Percentiles rank a stretch among this genome's conserved stretches.
phyloP scores from a whole-genome alignment of 139 green algal genomes.

The Eudorina sp. region DNA sequence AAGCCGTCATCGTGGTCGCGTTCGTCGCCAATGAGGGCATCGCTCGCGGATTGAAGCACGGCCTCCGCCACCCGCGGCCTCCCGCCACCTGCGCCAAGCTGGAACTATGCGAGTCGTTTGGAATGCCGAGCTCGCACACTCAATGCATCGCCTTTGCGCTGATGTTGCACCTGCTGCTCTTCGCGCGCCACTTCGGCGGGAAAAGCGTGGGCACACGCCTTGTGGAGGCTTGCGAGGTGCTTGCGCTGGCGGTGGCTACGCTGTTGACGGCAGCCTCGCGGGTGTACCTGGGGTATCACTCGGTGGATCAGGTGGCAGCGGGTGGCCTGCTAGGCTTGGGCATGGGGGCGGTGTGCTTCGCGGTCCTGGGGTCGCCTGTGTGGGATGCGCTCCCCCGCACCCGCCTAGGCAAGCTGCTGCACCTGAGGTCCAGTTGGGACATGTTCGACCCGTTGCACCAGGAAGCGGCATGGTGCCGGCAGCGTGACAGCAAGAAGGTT shows the following conservation, averaged over 20 bases:
- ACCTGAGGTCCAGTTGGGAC: background rate
- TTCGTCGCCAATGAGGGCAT: slow-evolving; percentile 53
- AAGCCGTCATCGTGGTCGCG: slow-evolving; percentile 44
- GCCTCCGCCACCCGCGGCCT: slow-evolving; percentile 49
- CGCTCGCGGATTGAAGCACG: slow-evolving; percentile 58
- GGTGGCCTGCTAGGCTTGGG: background rate
- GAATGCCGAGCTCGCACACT: slow-evolving; percentile 67
- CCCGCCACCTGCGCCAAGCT: slow-evolving; percentile 47
- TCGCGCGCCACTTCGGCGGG: background rate
- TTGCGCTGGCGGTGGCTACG: background rate
- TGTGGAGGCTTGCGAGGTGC: background rate
- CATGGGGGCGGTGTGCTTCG: background rate
- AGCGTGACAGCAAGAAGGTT: too few species aligned
- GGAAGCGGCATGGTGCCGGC: slow-evolving; percentile 3
- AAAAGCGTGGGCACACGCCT: background rate
- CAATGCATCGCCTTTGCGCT: slow-evolving; percentile 53
- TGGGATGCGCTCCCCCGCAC: background rate
- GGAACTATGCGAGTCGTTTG: slow-evolving; percentile 60
- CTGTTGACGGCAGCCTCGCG: background rate
- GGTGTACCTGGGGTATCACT: slow-evolving; percentile 41
- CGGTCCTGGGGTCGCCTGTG: background rate
- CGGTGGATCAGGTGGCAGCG: background rate
- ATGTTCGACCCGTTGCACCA: background rate
- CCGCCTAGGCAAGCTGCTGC: background rate
- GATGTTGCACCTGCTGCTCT: background rate